phyloP scores from a whole-genome alignment of 495 filamentous ascomycete species.

The Antarctomyces pellizariae region DNA sequence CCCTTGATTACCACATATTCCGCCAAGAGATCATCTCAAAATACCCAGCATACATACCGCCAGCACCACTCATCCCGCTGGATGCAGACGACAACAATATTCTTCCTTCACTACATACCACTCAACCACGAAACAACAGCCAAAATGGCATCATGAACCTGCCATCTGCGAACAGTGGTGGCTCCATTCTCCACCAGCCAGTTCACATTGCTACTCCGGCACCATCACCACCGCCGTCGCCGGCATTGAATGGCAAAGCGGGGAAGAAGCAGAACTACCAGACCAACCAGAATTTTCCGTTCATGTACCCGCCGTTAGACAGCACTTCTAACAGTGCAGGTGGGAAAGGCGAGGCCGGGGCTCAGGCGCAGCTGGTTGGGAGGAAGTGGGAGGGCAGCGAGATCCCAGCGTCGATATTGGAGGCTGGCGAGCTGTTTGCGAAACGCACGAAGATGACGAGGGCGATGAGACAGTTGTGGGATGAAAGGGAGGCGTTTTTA shows the following conservation, averaged over 20 bases:
- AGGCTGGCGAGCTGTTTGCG: conserved; percentile 85
- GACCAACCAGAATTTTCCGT: conserved; percentile 95
- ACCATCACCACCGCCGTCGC: conserved; percentile 89
- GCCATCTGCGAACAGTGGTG: conserved; percentile 26
- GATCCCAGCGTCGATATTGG: conserved; percentile 75
- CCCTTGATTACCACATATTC: conserved; percentile 88
- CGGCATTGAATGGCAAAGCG: conserved; percentile 71
- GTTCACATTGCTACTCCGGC: conserved; percentile 96
- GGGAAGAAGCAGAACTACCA: conserved; percentile 99
- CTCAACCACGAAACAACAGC: conserved; percentile 28
- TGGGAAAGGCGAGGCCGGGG: conserved; percentile 55
- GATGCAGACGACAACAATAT: conserved; percentile 80
- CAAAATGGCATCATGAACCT: conserved; percentile 23
- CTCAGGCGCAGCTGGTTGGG: conserved; percentile 54
- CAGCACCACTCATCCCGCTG: conserved; percentile 57
- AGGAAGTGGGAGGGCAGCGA: conserved; percentile 77
- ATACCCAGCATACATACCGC: conserved; percentile 88
- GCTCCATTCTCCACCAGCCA: conserved; percentile 81
- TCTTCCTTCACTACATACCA: conserved; percentile 59
- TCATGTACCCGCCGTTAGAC: conserved; percentile 85
- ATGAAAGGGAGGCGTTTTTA: conserved; percentile 74
- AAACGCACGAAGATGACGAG: conserved; percentile 71
- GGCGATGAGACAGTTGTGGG: conserved; percentile 82
- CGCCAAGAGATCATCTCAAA: conserved; percentile 97
- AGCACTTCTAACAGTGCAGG: conserved; percentile 60